A percentile compares a stretch with the other conserved stretches of the same genome.
Conservation (phyloP, 805 yeast genomes). For the Kazachstania kunashirensis region DNA sequence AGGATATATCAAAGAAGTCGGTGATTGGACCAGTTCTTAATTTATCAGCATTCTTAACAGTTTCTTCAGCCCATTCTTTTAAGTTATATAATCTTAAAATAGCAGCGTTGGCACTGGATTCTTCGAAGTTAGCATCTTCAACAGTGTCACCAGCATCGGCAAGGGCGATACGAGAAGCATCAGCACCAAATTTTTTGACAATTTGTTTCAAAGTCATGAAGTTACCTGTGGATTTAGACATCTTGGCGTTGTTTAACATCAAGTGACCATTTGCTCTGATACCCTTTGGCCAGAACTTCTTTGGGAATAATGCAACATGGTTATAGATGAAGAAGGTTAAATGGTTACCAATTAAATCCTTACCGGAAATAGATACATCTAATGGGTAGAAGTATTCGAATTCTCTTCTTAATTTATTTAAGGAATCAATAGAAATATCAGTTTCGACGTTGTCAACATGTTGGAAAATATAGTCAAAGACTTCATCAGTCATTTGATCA, state of each 20-base stretch:
- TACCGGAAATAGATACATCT: constrained; percentile 87
- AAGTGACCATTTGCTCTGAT: constrained; percentile 93
- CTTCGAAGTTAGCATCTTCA: constrained; percentile 98
- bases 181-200: constrained; percentile 88
- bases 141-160: constrained; percentile 98
- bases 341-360: constrained; percentile 95
- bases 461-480: constrained; percentile 81
- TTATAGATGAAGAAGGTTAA: constrained; percentile 90
- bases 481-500: constrained; percentile 85
- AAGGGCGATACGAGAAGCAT: constrained; percentile 91
- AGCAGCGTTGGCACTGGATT: constrained; percentile 93
- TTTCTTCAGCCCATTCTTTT: constrained; percentile 92
- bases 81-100: constrained; percentile 83
- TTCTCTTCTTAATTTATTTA: constrained; percentile 76
- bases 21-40: constrained; percentile 47
- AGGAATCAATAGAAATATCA: constrained; percentile 55
- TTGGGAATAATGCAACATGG: constrained; percentile 88
- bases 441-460: constrained; percentile 46
- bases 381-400: constrained; percentile 95
- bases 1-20: constrained; percentile 75
- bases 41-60: constrained; percentile 39
- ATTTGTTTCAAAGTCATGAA: constrained; percentile 83
- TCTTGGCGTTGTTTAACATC: constrained; percentile 89
- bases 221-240: constrained; percentile 97
- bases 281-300: constrained; percentile 86